Evolutionary conservation across 805 yeast genomes (phyloP).

Genomic region (Saccharomycopsis sp.): DNA sequence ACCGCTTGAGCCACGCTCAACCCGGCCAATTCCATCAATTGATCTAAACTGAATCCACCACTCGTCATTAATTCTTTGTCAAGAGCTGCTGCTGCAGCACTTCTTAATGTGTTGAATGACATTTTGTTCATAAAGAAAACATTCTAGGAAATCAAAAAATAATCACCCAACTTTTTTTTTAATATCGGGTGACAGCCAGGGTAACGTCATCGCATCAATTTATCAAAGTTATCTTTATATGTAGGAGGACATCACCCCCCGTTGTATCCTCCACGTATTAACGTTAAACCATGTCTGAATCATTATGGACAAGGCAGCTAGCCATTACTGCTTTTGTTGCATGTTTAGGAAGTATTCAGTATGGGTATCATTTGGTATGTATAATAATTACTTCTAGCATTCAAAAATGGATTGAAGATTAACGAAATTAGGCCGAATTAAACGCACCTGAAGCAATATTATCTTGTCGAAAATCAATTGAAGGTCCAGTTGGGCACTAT

Average conservation of each 20-base stretch:
- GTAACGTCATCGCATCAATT: too few relatives aligned
- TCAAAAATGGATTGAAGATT: background rate
- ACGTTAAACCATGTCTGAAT: background rate
- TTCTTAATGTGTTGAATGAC: too few relatives aligned
- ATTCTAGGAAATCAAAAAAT: too few relatives aligned
- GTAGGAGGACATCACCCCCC: too few relatives aligned
- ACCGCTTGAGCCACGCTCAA: constrained; percentile 88
- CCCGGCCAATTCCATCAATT: constrained; percentile 95
- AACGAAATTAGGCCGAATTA: constrained; percentile 53
- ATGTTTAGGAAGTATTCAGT: constrained; percentile 77
- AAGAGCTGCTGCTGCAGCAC: constrained; percentile 60
- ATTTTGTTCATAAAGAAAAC: too few relatives aligned
- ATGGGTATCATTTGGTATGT: constrained; percentile 77
- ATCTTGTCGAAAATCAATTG: constrained; percentile 39
- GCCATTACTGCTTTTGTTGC: constrained; percentile 46
- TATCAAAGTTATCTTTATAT: too few relatives aligned
- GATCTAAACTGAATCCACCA: constrained; percentile 76
- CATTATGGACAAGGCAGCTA: constrained; percentile 29
- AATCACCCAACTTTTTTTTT: too few relatives aligned
- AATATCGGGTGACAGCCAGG: too few relatives aligned
- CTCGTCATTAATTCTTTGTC: constrained; percentile 86
- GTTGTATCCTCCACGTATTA: too few relatives aligned
- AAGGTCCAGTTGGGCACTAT: constrained; percentile 27
- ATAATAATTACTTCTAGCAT: background rate
- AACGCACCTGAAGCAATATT: constrained; percentile 79